Evolutionary conservation across 257 asterid species (phyloP), one percentile per base, ranked within the genome.

Genomic region (Fraxinus excelsior): DNA sequence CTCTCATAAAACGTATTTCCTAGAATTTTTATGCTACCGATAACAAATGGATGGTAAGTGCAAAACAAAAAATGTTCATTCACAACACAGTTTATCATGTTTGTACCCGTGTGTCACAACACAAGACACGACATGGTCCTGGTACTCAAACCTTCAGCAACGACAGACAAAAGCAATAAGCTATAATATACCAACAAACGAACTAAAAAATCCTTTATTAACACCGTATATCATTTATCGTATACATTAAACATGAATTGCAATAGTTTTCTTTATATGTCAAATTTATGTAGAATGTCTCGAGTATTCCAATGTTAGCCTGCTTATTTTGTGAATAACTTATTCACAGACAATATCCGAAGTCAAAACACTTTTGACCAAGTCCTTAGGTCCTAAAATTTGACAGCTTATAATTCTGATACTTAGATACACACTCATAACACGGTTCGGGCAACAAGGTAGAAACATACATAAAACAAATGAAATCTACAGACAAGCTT

Each of bases 21-120:
- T 37, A 73, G 32, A 60, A 60, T 19, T 34, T 9, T 71, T 14
- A 60, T 79, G 79, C 68, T 32, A 21, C 67, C 19, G 25, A 60
- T 25, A 21, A 25, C 32, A 21, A 60, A 16, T 23, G 21, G 28
- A 56, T 12, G 16, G 28, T 8, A 19, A 56, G 67, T 10, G 28
- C 34, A 60, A 23, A 60, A 60, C 5, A 23, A 3, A 7, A 60
- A 25, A 60, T 25, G 67, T 23, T 25, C 4, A 25, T 25, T 21
- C 67, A 60, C 65, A 56, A 56, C 65, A 56, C 21, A n/a, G 28
- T 21, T 21, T 60, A 8, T 9, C 29, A 23, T 23, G 67, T 60
- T 25, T 7, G 32, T 60, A 25, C 51, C 51, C 32, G 1, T 5
- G 29, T 12, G 2, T 60, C 67, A 60, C 11, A 60, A 60, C 29